phyloP scores from a whole-genome alignment of 1,284 basidiomycete genomes.

The Leccinum pachyderme region DNA sequence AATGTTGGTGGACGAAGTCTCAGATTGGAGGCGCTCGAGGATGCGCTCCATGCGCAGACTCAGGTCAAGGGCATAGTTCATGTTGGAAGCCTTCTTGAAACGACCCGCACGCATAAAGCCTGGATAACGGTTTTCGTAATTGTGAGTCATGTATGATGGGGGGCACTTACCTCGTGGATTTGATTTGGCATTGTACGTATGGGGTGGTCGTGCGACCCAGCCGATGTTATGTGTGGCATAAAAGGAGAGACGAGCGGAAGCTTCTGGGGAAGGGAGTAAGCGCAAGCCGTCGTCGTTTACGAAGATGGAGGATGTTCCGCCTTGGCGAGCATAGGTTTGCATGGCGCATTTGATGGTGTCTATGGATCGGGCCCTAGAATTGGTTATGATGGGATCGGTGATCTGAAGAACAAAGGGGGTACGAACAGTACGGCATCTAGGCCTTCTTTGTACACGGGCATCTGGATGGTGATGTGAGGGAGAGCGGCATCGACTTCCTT shows the following conservation, averaged over 20 bases:
- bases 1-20: constrained; percentile 26
- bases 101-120: constrained; percentile 83
- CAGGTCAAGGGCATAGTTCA: constrained; percentile 80
- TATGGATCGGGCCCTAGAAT: constrained; percentile 67
- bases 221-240: constrained; percentile 82
- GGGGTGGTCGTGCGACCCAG: constrained; percentile 78
- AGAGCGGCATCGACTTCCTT: constrained; percentile 58
- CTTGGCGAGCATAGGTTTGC: constrained; percentile 82
- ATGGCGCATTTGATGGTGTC: constrained; percentile 82
- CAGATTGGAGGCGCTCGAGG: constrained; percentile 33
- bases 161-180: constrained; percentile 18
- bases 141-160: neutral
- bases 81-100: constrained; percentile 89
- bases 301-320: constrained; percentile 74
- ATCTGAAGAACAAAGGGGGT: constrained; percentile 5
- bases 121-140: constrained; percentile 2
- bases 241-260: constrained; percentile 62
- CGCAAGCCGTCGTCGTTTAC: constrained; percentile 80
- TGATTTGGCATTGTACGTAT: constrained; percentile 48
- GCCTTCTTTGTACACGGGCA: constrained; percentile 83
- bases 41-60: constrained; percentile 65
- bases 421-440: constrained; percentile 66
- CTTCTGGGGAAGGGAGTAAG: constrained; percentile 56
- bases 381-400: constrained; percentile 2
- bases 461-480: constrained; percentile 74